A percentile compares a stretch with the other conserved stretches of the same genome.
These are phyloP conservation scores for Citrullus colocynthis DNA, from an alignment of 306 rosid species.

Conservation along the genomic window DNA sequence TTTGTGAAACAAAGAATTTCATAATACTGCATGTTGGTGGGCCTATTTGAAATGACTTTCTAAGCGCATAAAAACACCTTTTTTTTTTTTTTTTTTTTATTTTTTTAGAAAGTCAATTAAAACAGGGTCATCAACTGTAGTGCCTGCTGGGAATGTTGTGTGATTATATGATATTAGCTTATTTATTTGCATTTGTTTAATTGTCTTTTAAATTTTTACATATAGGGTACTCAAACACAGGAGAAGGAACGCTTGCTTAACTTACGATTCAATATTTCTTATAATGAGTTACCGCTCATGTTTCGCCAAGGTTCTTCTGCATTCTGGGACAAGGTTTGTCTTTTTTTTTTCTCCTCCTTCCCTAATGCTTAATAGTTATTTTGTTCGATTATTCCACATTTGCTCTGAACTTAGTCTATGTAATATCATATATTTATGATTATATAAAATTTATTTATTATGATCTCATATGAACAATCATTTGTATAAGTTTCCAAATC, in stretches of 20 bases:
- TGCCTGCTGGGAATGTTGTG: not conserved
- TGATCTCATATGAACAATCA: not conserved
- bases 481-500: not conserved
- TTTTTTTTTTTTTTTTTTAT: no score
- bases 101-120: not conserved
- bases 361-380: not conserved
- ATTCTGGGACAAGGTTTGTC: slow-evolving; percentile 38
- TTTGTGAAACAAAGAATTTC: no score
- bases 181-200: not conserved
- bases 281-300: slow-evolving; percentile 44
- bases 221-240: slow-evolving; percentile 53
- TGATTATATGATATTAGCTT: not conserved
- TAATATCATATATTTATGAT: not conserved
- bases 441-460: not conserved
- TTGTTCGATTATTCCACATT: not conserved
- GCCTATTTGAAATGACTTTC: not conserved
- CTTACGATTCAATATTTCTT: slow-evolving; percentile 50
- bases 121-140: not conserved
- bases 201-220: not conserved
- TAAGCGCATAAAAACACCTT: not conserved
- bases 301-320: slow-evolving; percentile 61
- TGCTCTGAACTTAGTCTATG: not conserved
- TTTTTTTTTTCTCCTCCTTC: not conserved
- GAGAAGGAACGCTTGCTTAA: slow-evolving; percentile 39
- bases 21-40: no score